Base-by-base conservation (phyloP, 495 filamentous ascomycete species). In the Penicillium manginii region DNA sequence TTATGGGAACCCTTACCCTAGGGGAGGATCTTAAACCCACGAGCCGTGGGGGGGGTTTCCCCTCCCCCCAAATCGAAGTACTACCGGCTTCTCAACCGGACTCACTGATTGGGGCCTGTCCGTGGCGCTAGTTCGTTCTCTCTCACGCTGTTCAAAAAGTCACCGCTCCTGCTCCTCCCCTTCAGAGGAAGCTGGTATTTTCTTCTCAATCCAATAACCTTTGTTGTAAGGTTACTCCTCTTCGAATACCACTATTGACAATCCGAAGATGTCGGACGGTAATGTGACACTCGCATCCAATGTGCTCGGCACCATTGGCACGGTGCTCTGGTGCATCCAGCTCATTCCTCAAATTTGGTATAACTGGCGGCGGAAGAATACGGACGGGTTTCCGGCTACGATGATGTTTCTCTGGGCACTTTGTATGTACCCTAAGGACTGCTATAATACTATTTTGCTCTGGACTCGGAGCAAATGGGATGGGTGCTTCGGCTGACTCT, bases 331-430 rank as follows among this genome's bases (percentile, higher is more conserved):
- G 78, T 83, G 81, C 55, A 67, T 84, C 55, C 81, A 84, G 47
- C 54, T 84, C 50, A 62, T 82, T 33, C 81, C 81, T 2, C 81
- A 84, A 59, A 88, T 91, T 72, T 91, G 87, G 87, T 80, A 83
- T 56, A 92, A 90, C 67, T 90, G 84, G 80, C 75, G 77, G 10
- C 78, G 73, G 11, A 92, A 92, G 63, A 82, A 82, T 50, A 91
- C 89, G 1, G 86, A 91, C 40, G 89, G 89, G 0, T 76, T 92
- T 1, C 89, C 89, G 4, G 83, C 80, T 0, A 59, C 75, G 15
- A 92, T 92, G 89, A 86, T 91, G 83, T 84, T 91, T 54, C 68
- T 91, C 2, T 92, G 89, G 88, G 86, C 86, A 21, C 66, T 81
- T 31, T 88, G 87, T 89, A 68, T 53, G 81, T 66, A 35, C 22